phyloP scores from a whole-genome alignment of 495 filamentous ascomycete genomes.

The Chaetomium fimeti region DNA sequence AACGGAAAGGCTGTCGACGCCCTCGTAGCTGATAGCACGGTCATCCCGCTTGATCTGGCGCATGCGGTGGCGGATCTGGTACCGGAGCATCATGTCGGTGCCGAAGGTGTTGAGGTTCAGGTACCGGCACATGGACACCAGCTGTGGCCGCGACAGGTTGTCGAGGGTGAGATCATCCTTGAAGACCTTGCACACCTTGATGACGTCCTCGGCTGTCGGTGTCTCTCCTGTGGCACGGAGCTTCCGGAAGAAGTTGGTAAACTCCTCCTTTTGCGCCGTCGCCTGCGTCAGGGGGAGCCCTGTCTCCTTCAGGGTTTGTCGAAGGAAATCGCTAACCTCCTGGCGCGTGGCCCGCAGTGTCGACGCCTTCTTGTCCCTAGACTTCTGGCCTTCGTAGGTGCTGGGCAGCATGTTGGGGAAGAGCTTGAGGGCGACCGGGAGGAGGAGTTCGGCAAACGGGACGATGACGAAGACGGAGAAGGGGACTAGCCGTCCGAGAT shows the following conservation, averaged over 20 bases:
- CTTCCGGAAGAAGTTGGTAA: conserved; percentile 97
- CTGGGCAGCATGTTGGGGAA: conserved; percentile 97
- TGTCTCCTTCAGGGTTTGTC: conserved; percentile 86
- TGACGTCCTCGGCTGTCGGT: conserved; percentile 85
- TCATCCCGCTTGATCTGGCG: conserved; percentile 98
- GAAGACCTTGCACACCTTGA: conserved; percentile 99
- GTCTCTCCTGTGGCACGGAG: conserved; percentile 86
- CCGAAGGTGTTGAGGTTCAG: conserved; percentile 97
- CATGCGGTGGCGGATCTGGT: conserved; percentile 96
- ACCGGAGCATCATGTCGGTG: conserved; percentile 95
- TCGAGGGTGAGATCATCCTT: conserved; percentile 97
- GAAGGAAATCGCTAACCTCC: conserved; percentile 89
- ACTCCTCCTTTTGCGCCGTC: conserved; percentile 89
- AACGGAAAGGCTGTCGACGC: conserved; percentile 88
- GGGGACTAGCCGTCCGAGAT: conserved; percentile 87
- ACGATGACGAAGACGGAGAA: conserved; percentile 98
- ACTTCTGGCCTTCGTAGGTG: conserved; percentile 90
- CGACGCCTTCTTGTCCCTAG: conserved; percentile 82
- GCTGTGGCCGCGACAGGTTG: conserved; percentile 91
- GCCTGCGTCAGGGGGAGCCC: conserved; percentile 82
- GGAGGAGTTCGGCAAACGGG: conserved; percentile 91
- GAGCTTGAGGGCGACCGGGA: conserved; percentile 86
- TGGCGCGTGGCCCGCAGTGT: conserved; percentile 82
- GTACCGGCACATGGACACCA: conserved; percentile 97
- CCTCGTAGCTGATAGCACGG: conserved; percentile 90